A percentile compares a stretch with the other conserved stretches of the same genome.
These are phyloP conservation scores for Acanthamoeba triangularis DNA, from an alignment of 208 protist genomes.

Conservation along the genomic window DNA sequence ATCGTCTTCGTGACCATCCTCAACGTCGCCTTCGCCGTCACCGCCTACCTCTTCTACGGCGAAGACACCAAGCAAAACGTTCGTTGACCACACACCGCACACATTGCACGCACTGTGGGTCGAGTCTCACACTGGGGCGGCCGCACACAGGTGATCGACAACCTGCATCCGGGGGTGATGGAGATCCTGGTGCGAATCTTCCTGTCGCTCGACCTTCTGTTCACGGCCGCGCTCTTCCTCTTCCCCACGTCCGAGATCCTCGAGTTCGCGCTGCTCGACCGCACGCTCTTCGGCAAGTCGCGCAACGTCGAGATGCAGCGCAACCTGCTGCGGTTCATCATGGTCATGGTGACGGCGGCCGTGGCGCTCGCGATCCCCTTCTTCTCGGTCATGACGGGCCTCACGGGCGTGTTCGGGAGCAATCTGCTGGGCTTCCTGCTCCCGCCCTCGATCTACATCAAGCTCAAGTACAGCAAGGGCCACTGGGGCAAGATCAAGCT, in stretches of 20 bases:
- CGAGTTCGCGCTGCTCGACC: slow-evolving; percentile 18
- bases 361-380: slow-evolving; percentile 63
- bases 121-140: too few species aligned
- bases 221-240: slow-evolving; percentile 51
- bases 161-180: slow-evolving; percentile 19
- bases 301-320: slow-evolving; percentile 33
- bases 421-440: slow-evolving; percentile 56
- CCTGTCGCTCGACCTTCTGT: slow-evolving; percentile 61
- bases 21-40: slow-evolving; percentile 55
- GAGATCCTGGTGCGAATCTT: slow-evolving; percentile 55
- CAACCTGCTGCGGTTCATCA: slow-evolving; percentile 14
- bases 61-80: slow-evolving; percentile 59
- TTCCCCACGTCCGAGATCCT: slow-evolving; percentile 55
- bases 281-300: slow-evolving; percentile 51
- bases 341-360: slow-evolving; percentile 45
- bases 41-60: slow-evolving; percentile 5
- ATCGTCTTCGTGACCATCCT: slow-evolving; percentile 66
- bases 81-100: neutral
- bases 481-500: neutral
- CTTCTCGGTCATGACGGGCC: slow-evolving; percentile 69
- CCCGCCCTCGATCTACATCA: slow-evolving; percentile 37
- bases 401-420: slow-evolving; percentile 55
- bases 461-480: slow-evolving; percentile 23
- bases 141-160: slow-evolving; percentile 13
- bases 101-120: too few species aligned